A percentile compares a stretch with the other conserved stretches of the same genome.
Conservation (phyloP, 164 flowering plant genomes). For the Stephania japonica region DNA sequence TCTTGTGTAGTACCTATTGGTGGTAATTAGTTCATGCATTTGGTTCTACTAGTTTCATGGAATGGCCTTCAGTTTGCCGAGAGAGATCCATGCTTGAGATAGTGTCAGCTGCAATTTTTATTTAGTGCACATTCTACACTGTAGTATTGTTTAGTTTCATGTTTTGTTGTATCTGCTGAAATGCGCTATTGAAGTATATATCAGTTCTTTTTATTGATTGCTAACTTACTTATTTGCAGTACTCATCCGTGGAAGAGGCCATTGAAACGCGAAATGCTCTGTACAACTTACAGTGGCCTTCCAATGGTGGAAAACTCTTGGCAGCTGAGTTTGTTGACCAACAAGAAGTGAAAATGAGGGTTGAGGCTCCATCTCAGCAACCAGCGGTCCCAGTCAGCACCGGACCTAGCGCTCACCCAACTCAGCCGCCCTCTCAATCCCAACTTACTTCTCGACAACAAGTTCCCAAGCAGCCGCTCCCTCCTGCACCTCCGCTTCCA, state of each 20-base stretch:
- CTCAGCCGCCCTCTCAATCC: slow-evolving; percentile 19
- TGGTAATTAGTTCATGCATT: too few relatives aligned
- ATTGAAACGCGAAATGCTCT: slow-evolving; percentile 75
- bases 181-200: background rate
- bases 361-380: slow-evolving; percentile 10
- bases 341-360: slow-evolving; percentile 53
- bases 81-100: too few relatives aligned
- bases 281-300: slow-evolving; percentile 91
- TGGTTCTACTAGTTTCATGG: background rate
- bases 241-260: slow-evolving; percentile 85
- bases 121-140: too few relatives aligned
- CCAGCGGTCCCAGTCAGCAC: slow-evolving; percentile 11
- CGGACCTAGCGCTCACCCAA: slow-evolving; percentile 12
- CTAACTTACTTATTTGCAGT: slow-evolving; percentile 39
- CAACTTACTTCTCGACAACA: slow-evolving; percentile 44
- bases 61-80: too few relatives aligned
- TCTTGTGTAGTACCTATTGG: background rate
- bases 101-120: background rate
- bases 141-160: background rate
- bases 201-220: background rate
- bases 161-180: slow-evolving; percentile 12
- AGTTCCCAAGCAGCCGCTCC: slow-evolving; percentile 38
- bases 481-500: slow-evolving; percentile 50
- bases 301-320: slow-evolving; percentile 78
- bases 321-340: slow-evolving; percentile 89